These are phyloP conservation scores for Raffaelea albimanens DNA, from an alignment of 2,329 filamentous ascomycete species.

Conservation along the genomic window DNA sequence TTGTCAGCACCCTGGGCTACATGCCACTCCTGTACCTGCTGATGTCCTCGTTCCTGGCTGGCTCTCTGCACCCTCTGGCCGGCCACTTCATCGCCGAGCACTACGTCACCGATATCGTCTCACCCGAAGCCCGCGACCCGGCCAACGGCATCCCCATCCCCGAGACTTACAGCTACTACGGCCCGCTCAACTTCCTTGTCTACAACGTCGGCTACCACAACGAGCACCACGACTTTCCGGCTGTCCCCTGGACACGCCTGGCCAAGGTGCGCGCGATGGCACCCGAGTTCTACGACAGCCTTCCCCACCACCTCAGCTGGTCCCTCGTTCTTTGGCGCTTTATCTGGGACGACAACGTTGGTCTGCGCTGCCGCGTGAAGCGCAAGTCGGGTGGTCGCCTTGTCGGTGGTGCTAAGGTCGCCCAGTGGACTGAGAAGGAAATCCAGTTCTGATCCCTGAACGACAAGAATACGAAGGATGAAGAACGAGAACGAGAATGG, in stretches of 20 bases:
- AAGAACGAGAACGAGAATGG: no score
- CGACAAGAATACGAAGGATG: no score
- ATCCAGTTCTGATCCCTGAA: conserved; percentile 51
- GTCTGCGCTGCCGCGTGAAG: conserved; percentile 89
- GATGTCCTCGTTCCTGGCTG: conserved; percentile 84
- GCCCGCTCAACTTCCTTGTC: conserved; percentile 79
- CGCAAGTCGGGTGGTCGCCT: conserved; percentile 64
- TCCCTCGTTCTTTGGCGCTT: conserved; percentile 91
- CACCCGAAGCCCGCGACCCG: conserved; percentile 44
- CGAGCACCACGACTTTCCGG: conserved; percentile 98
- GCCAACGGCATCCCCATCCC: conserved; percentile 60
- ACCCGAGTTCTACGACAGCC: conserved; percentile 79
- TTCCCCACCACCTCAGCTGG: conserved; percentile 88
- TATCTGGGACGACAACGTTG: conserved; percentile 80
- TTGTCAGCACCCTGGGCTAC: conserved; percentile 52
- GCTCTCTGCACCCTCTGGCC: conserved; percentile 85
- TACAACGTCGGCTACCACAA: conserved; percentile 99
- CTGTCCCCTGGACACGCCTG: conserved; percentile 86
- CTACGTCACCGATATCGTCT: conserved; percentile 66
- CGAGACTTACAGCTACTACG: conserved; percentile 97
- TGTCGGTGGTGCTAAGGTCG: conserved; percentile 37
- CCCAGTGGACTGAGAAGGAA: conserved; percentile 59
- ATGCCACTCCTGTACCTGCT: conserved; percentile 74
- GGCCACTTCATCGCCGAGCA: conserved; percentile 99
- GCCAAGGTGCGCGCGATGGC: conserved; percentile 70